Base-by-base conservation (phyloP, 169 alveolate genomes). In the Babesia ovata region DNA sequence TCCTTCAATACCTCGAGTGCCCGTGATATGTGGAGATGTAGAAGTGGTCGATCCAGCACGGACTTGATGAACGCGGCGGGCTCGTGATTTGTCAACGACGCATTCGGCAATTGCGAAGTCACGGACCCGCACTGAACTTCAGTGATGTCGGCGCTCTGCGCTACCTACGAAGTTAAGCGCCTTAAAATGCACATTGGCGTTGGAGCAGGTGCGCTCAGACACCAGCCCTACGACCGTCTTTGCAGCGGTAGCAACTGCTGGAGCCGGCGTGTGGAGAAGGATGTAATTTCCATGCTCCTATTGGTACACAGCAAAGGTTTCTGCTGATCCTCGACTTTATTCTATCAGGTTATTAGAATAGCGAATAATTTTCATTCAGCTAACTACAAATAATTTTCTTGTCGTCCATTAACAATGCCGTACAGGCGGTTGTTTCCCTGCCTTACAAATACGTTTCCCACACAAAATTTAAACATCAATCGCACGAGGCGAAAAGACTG, bases 211-310 rank as follows among this genome's bases (percentile, higher is more conserved):
- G 24, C 4, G 76, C n/a, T 67, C 56, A 44, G 49, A 67, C 22
- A 67, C 17, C 57, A 67, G 54, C 45, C 19, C 29, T 13, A 76
- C 86, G 21, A 65, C 79, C 4, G 70, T 58, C 50, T 76, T 67
- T 12, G 86, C 71, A 54, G 71, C 24, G 9, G 71, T 76, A 13
- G 76, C 74, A 50, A 42, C 59, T 36, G 71, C 58, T 28, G 71
- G 63, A 19, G 50, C 45, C 54, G 69, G 73, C 0, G 77, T 85
- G 2, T 71, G 61, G 17, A 0, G 46, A 33, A 71, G 63, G 14
- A 52, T 29, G 21, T 53, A 45, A 6, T 65, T 53, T 12, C 58
- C 63, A 28, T 76, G 84, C 26, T 49, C 36, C 44, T 85, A 76
- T 46, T 69, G 62, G 4, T 22, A 52, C 16, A 12, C 57, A 4